Evolutionary conservation across 1,139 yeast genomes (phyloP).

Genomic region (Kluyveromyces sp.): DNA sequence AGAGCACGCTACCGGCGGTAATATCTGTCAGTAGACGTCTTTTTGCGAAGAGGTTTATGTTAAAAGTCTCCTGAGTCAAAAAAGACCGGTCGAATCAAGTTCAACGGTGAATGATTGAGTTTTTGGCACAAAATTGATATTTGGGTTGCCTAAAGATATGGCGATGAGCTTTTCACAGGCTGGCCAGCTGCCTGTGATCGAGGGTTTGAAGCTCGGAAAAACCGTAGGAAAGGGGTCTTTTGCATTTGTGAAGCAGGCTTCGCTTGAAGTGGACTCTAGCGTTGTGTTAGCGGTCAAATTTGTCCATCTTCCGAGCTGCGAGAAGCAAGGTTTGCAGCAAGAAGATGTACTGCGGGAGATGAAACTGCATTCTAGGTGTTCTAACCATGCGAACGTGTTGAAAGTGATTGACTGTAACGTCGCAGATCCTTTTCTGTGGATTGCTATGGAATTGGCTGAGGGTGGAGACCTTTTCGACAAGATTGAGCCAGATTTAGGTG

Average conservation of each 20-base stretch:
- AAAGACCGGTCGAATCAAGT: background rate
- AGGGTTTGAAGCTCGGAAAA: slow-evolving; percentile 33
- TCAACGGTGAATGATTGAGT: background rate
- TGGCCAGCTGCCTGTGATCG: slow-evolving; percentile 33
- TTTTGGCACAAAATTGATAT: background rate
- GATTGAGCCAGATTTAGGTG: slow-evolving; percentile 67
- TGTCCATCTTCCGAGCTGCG: slow-evolving; percentile 44
- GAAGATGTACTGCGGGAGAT: slow-evolving; percentile 47
- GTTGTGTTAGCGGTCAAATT: slow-evolving; percentile 49
- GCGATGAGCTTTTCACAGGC: slow-evolving; percentile 26
- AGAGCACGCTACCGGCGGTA: background rate
- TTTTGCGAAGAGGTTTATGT: background rate
- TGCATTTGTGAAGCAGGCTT: slow-evolving; percentile 38
- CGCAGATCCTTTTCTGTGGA: slow-evolving; percentile 49
- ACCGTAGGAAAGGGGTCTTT: slow-evolving; percentile 45
- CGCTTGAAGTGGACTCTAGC: slow-evolving; percentile 26
- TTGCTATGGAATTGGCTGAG: slow-evolving; percentile 57
- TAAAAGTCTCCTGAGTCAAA: no score
- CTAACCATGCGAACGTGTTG: slow-evolving; percentile 52
- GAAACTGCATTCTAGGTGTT: slow-evolving; percentile 47
- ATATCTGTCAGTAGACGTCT: background rate
- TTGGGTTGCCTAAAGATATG: background rate
- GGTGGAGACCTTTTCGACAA: slow-evolving; percentile 71
- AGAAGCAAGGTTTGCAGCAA: slow-evolving; percentile 38
- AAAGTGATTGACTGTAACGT: slow-evolving; percentile 46